Evolutionary conservation across 192 early-diverging fungal genomes (phyloP).

Genomic region (Entomortierella lignicola): DNA sequence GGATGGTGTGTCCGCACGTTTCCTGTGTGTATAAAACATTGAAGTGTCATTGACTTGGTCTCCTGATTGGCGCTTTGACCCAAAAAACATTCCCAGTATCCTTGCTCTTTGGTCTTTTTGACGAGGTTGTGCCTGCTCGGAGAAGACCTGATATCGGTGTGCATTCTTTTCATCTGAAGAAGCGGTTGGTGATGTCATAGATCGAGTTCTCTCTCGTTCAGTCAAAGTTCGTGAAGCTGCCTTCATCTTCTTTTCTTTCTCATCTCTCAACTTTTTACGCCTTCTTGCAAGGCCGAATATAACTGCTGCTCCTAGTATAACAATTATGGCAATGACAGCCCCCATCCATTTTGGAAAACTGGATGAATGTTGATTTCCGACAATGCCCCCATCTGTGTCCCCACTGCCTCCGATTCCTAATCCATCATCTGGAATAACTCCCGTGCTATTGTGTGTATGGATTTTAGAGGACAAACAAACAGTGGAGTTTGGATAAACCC

Average conservation of each 20-base stretch:
- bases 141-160: slow-evolving; percentile 7
- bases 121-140: background rate
- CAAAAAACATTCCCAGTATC: background rate
- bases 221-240: background rate
- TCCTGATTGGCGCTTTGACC: background rate
- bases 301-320: slow-evolving; percentile 15
- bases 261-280: slow-evolving; percentile 23
- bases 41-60: too few relatives aligned
- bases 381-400: background rate
- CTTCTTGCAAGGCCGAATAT: slow-evolving; percentile 29
- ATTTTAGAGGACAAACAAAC: slow-evolving; percentile 34
- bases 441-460: background rate
- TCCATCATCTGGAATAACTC: background rate
- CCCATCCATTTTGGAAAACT: slow-evolving; percentile 29
- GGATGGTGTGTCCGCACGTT: too few relatives aligned
- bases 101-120: background rate
- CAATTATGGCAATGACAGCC: slow-evolving; percentile 16
- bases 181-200: background rate
- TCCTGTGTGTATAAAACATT: too few relatives aligned
- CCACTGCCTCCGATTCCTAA: background rate
- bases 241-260: slow-evolving; percentile 15
- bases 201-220: background rate
- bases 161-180: slow-evolving; percentile 11
- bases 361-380: background rate
- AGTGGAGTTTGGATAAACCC: too few relatives aligned